Evolutionary conservation across 73 alveolate species (phyloP), one percentile per base, ranked within the genome.

Genomic region (Blepharisma stoltei): DNA sequence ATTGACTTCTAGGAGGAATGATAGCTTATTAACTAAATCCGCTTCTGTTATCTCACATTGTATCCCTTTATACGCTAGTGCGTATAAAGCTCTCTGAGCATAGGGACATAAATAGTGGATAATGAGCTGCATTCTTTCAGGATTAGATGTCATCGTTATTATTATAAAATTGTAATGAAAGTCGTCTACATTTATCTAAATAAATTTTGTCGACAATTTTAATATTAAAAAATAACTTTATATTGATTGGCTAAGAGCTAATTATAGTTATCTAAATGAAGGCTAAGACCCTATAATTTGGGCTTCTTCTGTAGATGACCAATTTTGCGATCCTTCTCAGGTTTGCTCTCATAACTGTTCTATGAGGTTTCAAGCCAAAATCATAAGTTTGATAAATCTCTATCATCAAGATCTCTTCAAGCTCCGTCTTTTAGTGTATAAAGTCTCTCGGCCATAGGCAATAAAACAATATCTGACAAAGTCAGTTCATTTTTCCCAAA

Each of bases 31-130:
- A 60, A 25, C 37, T 38, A 60, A 60, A 25, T 60, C 73, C 14
- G 5, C 46, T 18, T 60, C 45, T 60, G 2, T 60, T 60, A 60
- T 25, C 23, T 60, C 18, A 11, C 37, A 14, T 25, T 14, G 48
- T 8, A 25, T 25, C 14, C 73, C 45, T 60, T 60, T 60, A 25
- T 18, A 60, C 6, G 48, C 45, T 9, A 60, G 38, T n/a, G 23
- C 73, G 45, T 60, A 60, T 14, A 60, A 38, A 25, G 18, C 37
- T 38, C 73, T 60, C 5, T 60, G 73, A 9, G 73, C 73, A 25
- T 2, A 60, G 6, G 73, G 73, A 4, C 73, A 60, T 47, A 60
- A 14, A 8, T n/a, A 38, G 73, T 60, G 37, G 23, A 60, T 5
- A 14, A 60, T 20, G 6, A 60, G 73, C 23, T 60, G 46, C 5